These are phyloP conservation scores for Lachnellula willkommii DNA, from an alignment of 2,329 filamentous ascomycete species.

Conservation along the genomic window DNA sequence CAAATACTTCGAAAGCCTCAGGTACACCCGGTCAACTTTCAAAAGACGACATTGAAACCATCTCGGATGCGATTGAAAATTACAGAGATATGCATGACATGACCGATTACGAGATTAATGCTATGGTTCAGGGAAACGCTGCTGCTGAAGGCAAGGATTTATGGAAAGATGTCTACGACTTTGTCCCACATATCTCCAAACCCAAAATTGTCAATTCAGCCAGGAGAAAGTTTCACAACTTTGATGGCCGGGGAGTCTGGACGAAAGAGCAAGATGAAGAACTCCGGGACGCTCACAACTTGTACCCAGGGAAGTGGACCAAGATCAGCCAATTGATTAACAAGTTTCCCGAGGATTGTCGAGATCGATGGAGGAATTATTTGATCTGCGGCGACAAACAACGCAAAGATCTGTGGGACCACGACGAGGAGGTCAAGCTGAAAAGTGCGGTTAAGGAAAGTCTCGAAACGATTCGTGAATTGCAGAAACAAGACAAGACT, in stretches of 20 bases:
- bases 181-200: slow-evolving; percentile 46
- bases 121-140: slow-evolving; percentile 35
- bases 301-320: slow-evolving; percentile 49
- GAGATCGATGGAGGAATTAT: slow-evolving; percentile 67
- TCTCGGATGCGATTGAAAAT: slow-evolving; percentile 32
- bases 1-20: slow-evolving; percentile 2
- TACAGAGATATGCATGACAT: slow-evolving; percentile 42
- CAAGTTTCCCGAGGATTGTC: slow-evolving; percentile 59
- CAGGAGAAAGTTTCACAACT: slow-evolving; percentile 62
- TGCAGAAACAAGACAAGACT: slow-evolving; percentile 20
- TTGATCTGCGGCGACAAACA: slow-evolving; percentile 50
- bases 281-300: slow-evolving; percentile 45
- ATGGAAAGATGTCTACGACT: slow-evolving; percentile 45
- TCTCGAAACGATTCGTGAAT: slow-evolving; percentile 43
- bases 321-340: slow-evolving; percentile 57
- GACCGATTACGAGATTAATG: slow-evolving; percentile 43
- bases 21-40: not conserved
- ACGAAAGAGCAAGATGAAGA: slow-evolving; percentile 52
- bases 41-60: slow-evolving; percentile 6
- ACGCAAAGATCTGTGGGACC: slow-evolving; percentile 52
- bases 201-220: slow-evolving; percentile 52
- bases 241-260: slow-evolving; percentile 55
- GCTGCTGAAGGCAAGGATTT: slow-evolving; percentile 39
- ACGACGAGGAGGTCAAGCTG: slow-evolving; percentile 48
- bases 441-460: slow-evolving; percentile 46